phyloP scores from a whole-genome alignment of 306 rosid genomes.

The Ammopiptanthus mongolicus region DNA sequence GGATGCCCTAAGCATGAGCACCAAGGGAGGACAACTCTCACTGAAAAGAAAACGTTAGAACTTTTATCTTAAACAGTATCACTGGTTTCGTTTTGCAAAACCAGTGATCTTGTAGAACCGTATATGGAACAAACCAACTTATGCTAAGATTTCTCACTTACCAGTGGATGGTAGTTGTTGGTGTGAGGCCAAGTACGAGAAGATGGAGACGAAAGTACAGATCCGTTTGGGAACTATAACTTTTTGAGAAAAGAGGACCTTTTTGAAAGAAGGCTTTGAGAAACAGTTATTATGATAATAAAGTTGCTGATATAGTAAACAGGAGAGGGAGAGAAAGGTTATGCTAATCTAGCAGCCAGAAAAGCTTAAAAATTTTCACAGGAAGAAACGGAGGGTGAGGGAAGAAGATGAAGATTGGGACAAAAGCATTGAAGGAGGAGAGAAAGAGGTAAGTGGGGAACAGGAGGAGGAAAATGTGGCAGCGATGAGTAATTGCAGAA shows the following conservation, averaged over 20 bases:
- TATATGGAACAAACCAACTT: neutral
- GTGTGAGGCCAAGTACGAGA: neutral
- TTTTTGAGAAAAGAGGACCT: neutral
- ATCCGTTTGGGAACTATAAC: conserved; percentile 21
- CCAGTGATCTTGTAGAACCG: neutral
- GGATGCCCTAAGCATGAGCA: conserved; percentile 6
- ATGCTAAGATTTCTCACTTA: neutral
- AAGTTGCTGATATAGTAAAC: neutral
- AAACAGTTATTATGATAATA: neutral
- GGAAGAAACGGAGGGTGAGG: neutral
- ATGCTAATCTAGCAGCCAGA: neutral
- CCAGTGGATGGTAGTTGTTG: conserved; percentile 7
- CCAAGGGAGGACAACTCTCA: neutral
- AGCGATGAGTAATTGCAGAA: conserved; percentile 92
- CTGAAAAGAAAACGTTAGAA: conserved; percentile 1
- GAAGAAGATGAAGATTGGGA: neutral
- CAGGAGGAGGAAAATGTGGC: conserved; percentile 47
- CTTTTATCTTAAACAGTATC: neutral
- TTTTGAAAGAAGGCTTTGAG: conserved; percentile 1
- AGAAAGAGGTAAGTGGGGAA: conserved; percentile 36
- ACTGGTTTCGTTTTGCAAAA: neutral
- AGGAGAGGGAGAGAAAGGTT: neutral
- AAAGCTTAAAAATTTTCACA: neutral
- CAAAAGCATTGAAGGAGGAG: conserved; percentile 26
- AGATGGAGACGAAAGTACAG: conserved; percentile 7